A percentile compares a stretch with the other conserved stretches of the same genome.
phyloP scores from a whole-genome alignment of 2,329 filamentous ascomycete genomes.

The Fusarium gaditjirri region DNA sequence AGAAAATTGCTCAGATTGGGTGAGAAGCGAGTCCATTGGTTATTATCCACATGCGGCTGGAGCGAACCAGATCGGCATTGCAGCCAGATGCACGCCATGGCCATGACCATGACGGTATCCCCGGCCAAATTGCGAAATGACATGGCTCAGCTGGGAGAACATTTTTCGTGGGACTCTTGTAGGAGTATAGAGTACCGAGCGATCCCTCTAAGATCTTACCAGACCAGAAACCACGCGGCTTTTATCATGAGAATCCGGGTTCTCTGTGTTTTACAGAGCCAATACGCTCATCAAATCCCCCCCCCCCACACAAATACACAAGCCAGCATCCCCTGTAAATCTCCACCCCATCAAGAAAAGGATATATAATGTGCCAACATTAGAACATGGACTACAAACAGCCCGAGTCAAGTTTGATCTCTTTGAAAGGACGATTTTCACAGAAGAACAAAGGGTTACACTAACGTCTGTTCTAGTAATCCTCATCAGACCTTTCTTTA shows the following conservation, averaged over 20 bases:
- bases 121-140: not conserved
- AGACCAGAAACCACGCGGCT: not conserved
- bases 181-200: not conserved
- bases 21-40: slow-evolving; percentile 3
- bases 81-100: slow-evolving; percentile 19
- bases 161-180: not conserved
- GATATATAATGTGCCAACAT: not conserved
- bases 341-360: not conserved
- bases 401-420: not conserved
- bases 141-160: not conserved
- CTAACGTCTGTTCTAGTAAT: not conserved
- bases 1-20: slow-evolving; percentile 13
- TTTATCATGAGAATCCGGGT: not conserved
- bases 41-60: slow-evolving; percentile 24
- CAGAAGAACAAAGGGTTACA: not conserved
- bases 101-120: not conserved
- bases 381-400: not conserved
- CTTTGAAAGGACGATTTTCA: not conserved
- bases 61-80: slow-evolving; percentile 31
- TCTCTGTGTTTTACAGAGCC: not conserved
- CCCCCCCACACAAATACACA: not conserved
- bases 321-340: not conserved
- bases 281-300: not conserved
- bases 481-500: not conserved
- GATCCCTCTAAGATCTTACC: not conserved